Conservation (phyloP, 2,329 filamentous ascomycete species). For the Colletotrichum gloeosporioides region DNA sequence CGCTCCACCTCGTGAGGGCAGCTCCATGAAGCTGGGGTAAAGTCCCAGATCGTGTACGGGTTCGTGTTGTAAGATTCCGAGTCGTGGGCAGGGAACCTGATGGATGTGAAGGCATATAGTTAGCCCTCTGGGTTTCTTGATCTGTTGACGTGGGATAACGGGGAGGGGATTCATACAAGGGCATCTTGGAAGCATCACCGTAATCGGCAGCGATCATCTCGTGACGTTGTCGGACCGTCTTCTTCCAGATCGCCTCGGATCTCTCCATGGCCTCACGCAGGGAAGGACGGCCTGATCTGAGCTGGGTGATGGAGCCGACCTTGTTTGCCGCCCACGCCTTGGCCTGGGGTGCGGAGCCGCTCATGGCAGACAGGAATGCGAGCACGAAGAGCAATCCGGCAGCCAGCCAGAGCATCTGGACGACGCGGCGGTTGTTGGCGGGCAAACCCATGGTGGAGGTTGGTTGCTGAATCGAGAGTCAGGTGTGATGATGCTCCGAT, state of each 20-base stretch:
- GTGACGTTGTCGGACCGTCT: conserved; percentile 33
- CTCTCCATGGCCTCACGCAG: conserved; percentile 23
- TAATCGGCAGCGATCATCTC: conserved; percentile 27
- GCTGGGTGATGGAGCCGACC: conserved; percentile 12
- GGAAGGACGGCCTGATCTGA: background rate
- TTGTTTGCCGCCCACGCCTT: conserved; percentile 27
- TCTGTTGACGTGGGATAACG: background rate
- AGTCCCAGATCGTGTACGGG: conserved; percentile 44
- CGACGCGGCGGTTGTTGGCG: conserved; percentile 7
- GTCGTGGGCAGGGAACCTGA: conserved; percentile 27
- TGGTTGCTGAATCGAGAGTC: background rate
- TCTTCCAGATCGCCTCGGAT: conserved; percentile 29
- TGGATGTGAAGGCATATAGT: background rate
- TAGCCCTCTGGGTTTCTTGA: too few species aligned
- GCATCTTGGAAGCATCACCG: conserved; percentile 28
- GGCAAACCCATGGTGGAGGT: background rate
- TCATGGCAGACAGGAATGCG: conserved; percentile 25
- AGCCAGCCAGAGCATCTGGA: conserved; percentile 27
- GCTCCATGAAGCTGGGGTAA: conserved; percentile 41
- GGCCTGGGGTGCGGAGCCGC: conserved; percentile 23
- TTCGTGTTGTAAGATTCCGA: conserved; percentile 22
- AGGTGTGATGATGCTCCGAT: background rate
- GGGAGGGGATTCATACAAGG: conserved; percentile 17
- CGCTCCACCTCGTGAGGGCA: conserved; percentile 46
- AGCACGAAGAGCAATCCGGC: conserved; percentile 28